Evolutionary conservation across 2,329 filamentous ascomycete genomes (phyloP).

Genomic region (Zymoseptoria pseudotritici): DNA sequence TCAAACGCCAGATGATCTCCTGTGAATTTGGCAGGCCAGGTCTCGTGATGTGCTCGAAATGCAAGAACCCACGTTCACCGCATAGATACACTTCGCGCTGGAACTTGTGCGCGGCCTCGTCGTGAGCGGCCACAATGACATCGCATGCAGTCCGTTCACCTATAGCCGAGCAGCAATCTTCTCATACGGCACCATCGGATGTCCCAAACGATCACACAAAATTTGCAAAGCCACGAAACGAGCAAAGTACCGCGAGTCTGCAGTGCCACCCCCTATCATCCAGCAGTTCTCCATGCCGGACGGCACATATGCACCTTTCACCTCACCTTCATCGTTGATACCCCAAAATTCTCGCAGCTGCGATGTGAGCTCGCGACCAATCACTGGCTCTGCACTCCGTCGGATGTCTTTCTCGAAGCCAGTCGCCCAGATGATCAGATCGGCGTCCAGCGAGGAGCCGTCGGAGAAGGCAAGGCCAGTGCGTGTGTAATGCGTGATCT

Average conservation of each 20-base stretch:
- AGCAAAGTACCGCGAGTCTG: constrained; percentile 42
- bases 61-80: too few relatives aligned
- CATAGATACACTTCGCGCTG: too few relatives aligned
- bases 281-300: constrained; percentile 14
- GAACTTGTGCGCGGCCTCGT: too few relatives aligned
- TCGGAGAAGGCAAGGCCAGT: constrained; percentile 39
- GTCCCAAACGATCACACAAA: constrained; percentile 18
- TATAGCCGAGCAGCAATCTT: background rate
- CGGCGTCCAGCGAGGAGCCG: constrained; percentile 36
- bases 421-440: constrained; percentile 42
- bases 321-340: constrained; percentile 41
- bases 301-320: constrained; percentile 37
- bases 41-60: too few relatives aligned
- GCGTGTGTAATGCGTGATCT: constrained; percentile 30
- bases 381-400: constrained; percentile 31
- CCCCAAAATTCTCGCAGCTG: constrained; percentile 40
- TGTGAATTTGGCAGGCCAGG: too few relatives aligned
- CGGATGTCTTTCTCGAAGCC: constrained; percentile 41
- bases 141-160: too few relatives aligned
- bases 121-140: too few relatives aligned
- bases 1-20: too few relatives aligned
- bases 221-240: constrained; percentile 42
- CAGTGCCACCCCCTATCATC: constrained; percentile 35
- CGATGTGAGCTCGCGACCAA: constrained; percentile 36
- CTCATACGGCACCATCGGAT: background rate